Evolutionary conservation across 495 filamentous ascomycete genomes (phyloP), one percentile per base, ranked within the genome.

Genomic region (Aspergillus cristatus): DNA sequence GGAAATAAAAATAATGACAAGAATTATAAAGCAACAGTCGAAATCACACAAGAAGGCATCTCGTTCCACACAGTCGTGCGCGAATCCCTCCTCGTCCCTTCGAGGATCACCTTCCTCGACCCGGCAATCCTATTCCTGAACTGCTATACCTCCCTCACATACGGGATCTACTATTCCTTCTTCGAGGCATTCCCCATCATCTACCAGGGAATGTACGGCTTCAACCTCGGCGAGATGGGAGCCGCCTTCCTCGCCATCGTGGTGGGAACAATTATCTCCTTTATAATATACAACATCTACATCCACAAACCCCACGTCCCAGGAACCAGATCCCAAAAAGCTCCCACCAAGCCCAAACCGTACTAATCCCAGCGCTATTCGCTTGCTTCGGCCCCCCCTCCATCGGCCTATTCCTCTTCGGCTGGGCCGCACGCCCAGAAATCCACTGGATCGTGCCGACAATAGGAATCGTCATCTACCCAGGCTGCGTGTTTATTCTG

Each of bases 361-460:
- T 67, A 0, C 62, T 83, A 3, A 60, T 75, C 3, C 76, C 77
- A 5, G 76, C 75, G 3, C 53, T 81, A 0, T 50, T 67, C 40
- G 71, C 68, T 1, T 60, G 62, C 16, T 71, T 79, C 42, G 57
- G 70, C 3, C 54, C 71, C 2, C 51, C 68, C 10, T 69, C 72
- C 0, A 60, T 69, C 33, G 76, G 76, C 10, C 60, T 81, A 0
- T 80, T 82, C 58, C 50, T 78, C 32, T 80, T 75, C 43, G 77
- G 58, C 0, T 81, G 77, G 77, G 79, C 79, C 6, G 60, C 68
- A 1, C 42, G 66, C 14, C 57, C 63, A 0, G 42, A 58, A 13
- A 60, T 79, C 32, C 72, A 74, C 36, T 81, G 76, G 76, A 75
- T 79, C 29, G 76, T 62, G 1, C 60, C 61, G 1, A 67, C 70